Percentiles rank a stretch among this genome's conserved stretches.
Conservation (phyloP, 2,329 filamentous ascomycete genomes). For the Xylaria arbuscula region DNA sequence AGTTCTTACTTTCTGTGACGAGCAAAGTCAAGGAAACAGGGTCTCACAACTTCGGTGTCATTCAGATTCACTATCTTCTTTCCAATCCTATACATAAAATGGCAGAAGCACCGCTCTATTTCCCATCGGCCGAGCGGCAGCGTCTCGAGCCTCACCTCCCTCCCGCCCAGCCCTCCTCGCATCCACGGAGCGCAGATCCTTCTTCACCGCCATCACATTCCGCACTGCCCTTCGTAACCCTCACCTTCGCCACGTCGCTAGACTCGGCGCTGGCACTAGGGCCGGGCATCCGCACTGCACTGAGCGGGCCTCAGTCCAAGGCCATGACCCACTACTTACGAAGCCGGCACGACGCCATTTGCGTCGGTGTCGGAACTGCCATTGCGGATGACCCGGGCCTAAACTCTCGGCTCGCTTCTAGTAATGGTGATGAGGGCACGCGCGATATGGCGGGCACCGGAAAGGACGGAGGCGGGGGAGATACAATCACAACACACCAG, state of each 20-base stretch:
- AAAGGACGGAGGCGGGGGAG: slow-evolving; percentile 47
- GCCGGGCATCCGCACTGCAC: slow-evolving; percentile 81
- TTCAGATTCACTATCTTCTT: neutral
- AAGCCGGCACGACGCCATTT: slow-evolving; percentile 82
- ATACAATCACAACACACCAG: slow-evolving; percentile 60
- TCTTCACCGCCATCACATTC: slow-evolving; percentile 15
- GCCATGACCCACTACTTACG: slow-evolving; percentile 94
- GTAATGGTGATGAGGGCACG: slow-evolving; percentile 5
- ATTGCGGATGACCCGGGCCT: slow-evolving; percentile 85
- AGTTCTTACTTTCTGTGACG: neutral
- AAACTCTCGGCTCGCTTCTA: slow-evolving; percentile 75
- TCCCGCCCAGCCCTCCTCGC: slow-evolving; percentile 22
- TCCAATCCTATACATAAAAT: slow-evolving; percentile 29
- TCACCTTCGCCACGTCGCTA: slow-evolving; percentile 92
- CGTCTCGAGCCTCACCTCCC: slow-evolving; percentile 50
- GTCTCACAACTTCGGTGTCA: neutral
- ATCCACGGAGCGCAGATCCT: neutral
- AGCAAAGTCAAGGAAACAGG: no score
- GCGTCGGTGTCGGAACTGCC: slow-evolving; percentile 86
- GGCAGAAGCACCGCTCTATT: slow-evolving; percentile 46
- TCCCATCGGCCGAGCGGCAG: slow-evolving; percentile 45
- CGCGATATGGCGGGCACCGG: slow-evolving; percentile 31
- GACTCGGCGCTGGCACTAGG: slow-evolving; percentile 82
- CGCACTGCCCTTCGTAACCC: slow-evolving; percentile 65
- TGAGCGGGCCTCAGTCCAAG: slow-evolving; percentile 87